A percentile compares a stretch with the other conserved stretches of the same genome.
phyloP scores from a whole-genome alignment of 129 eudicot species.

The sunflower (Helianthus annuus) region HanXRQr2.0-SUNRISE NC_035447.2:9311065-9311564 shows the following conservation, averaged over 20 bases:
- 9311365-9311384: conserved; percentile 26
- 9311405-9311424: neutral
- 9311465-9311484: conserved; percentile 40
- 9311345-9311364: conserved; percentile 26
- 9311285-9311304: conserved; percentile 46
- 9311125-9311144: no score
- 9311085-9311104: no score
- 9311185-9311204: no score
- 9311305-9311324: conserved; percentile 51
- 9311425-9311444: conserved; percentile 18
- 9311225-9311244: neutral
- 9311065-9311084: no score
- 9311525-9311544: conserved; percentile 62
- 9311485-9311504: conserved; percentile 20
- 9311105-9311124: no score
- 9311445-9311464: conserved; percentile 25
- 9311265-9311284: conserved; percentile 34
- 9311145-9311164: no score
- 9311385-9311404: conserved; percentile 21
- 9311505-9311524: conserved; percentile 32
- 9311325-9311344: conserved; percentile 32
- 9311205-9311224: no score
- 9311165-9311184: no score
- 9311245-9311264: neutral
- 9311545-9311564: conserved; percentile 36